A percentile compares a stretch with the other conserved stretches of the same genome.
These are phyloP conservation scores for Sphagnum magellanicum DNA, from an alignment of 228 moss, liverwort and hornwort species.

Conservation along the genomic window DNA sequence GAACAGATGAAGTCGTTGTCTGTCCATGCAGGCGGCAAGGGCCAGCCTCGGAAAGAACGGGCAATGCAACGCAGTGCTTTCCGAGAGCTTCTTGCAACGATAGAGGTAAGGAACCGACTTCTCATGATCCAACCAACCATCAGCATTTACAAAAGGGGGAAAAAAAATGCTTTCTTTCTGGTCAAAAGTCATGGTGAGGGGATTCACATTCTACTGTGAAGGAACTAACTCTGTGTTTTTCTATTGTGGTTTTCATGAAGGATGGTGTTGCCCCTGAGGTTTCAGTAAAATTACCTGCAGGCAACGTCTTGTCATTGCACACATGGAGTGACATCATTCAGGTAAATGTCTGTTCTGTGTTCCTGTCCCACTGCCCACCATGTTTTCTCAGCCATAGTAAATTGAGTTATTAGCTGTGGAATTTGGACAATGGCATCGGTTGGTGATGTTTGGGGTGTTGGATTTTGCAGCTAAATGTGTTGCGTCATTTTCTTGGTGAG, in stretches of 20 bases:
- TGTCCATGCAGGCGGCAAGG: constrained; percentile 68
- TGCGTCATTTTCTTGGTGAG: constrained; percentile 65
- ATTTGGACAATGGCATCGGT: constrained; percentile 4
- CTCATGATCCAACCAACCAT: neutral
- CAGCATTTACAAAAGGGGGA: neutral
- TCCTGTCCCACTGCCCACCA: neutral
- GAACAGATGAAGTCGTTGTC: constrained; percentile 89
- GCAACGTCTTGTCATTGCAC: constrained; percentile 60
- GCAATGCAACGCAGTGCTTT: constrained; percentile 62
- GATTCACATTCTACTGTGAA: neutral
- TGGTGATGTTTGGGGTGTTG: neutral
- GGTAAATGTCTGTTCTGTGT: constrained; percentile 18
- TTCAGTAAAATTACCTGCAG: constrained; percentile 64
- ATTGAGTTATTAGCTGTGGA: neutral
- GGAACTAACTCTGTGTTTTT: neutral
- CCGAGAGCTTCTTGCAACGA: constrained; percentile 57
- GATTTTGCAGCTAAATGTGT: constrained; percentile 56
- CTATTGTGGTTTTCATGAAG: constrained; percentile 15
- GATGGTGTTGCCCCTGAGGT: constrained; percentile 66
- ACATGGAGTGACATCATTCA: constrained; percentile 70
- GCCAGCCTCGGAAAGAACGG: constrained; percentile 71
- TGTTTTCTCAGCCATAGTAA: neutral
- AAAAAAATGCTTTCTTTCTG: neutral
- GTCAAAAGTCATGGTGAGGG: neutral
- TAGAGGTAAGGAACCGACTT: constrained; percentile 43